Conservation (phyloP, 345 rosid genomes). For the Pugionium dolabratum region DNA sequence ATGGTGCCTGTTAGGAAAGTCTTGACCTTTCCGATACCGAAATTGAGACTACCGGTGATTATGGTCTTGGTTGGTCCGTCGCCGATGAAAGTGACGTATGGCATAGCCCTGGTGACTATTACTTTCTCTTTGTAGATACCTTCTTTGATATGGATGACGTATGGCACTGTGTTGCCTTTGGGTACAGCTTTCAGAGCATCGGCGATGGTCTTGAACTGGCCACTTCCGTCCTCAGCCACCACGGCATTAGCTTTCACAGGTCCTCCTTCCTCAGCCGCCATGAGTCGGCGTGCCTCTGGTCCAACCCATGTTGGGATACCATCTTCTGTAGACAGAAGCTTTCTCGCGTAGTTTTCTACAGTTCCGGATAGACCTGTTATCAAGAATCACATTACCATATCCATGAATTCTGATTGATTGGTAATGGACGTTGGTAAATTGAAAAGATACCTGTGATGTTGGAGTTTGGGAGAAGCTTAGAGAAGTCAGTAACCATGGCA, state of each 20-base stretch:
- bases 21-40: conserved; percentile 44
- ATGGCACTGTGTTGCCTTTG: conserved; percentile 34
- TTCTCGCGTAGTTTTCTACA: conserved; percentile 33
- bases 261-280: conserved; percentile 28
- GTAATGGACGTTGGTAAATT: background rate
- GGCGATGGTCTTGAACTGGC: conserved; percentile 56
- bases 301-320: conserved; percentile 57
- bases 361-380: conserved; percentile 22
- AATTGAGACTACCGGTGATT: conserved; percentile 58
- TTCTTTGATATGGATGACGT: conserved; percentile 63
- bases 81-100: conserved; percentile 58
- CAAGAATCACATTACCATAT: conserved; percentile 6
- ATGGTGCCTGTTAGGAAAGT: conserved; percentile 62
- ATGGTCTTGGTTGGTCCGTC: conserved; percentile 71
- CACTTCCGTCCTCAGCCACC: conserved; percentile 76
- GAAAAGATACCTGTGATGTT: conserved; percentile 32
- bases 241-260: conserved; percentile 48
- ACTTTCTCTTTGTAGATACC: conserved; percentile 72
- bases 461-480: conserved; percentile 44
- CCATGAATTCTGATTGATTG: conserved; percentile 3
- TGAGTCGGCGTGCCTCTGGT: conserved; percentile 42
- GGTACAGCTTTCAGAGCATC: conserved; percentile 59
- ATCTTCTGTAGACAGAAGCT: conserved; percentile 41
- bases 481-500: conserved; percentile 58
- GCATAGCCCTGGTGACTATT: conserved; percentile 36